Percentiles rank a stretch among this genome's conserved stretches.
Evolutionary conservation across 192 early-diverging fungal species (phyloP).

Genomic region (Backusella sp.): DNA sequence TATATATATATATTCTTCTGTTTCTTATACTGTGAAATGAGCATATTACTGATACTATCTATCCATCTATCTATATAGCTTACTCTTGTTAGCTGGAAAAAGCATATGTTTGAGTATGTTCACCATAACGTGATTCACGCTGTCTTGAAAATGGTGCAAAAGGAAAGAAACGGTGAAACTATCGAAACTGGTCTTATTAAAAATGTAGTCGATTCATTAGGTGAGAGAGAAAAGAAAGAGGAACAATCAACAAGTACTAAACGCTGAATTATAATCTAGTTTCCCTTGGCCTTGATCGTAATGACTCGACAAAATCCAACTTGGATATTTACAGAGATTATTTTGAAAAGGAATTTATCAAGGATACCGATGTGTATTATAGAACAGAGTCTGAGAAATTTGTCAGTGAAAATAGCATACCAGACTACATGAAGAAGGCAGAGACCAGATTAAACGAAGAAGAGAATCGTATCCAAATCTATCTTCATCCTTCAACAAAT

Average conservation of each 20-base stretch:
- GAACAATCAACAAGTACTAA: not conserved
- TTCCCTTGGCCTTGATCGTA: constrained; percentile 78
- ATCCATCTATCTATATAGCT: constrained; percentile 45
- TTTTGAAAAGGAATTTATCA: constrained; percentile 85
- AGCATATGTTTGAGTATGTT: constrained; percentile 69
- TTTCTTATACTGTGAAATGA: not conserved
- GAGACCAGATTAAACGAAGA: constrained; percentile 76
- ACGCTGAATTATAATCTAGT: constrained; percentile 45
- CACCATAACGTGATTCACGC: constrained; percentile 71
- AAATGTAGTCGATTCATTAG: constrained; percentile 89
- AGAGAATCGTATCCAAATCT: constrained; percentile 84
- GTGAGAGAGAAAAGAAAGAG: constrained; percentile 40
- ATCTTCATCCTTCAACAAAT: constrained; percentile 80
- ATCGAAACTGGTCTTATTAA: constrained; percentile 85
- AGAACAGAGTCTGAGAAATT: constrained; percentile 87
- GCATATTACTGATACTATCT: not conserved
- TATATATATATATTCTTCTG: not conserved
- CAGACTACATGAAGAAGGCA: constrained; percentile 96
- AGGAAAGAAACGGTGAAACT: constrained; percentile 86
- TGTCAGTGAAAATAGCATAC: constrained; percentile 84
- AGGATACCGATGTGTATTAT: constrained; percentile 84
- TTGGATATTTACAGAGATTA: constrained; percentile 86
- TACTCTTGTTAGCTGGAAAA: constrained; percentile 86
- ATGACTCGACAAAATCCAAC: constrained; percentile 73
- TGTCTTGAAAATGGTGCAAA: constrained; percentile 78